Base-by-base conservation (phyloP, 257 asterid genomes). In the Echium plantagineum region DNA sequence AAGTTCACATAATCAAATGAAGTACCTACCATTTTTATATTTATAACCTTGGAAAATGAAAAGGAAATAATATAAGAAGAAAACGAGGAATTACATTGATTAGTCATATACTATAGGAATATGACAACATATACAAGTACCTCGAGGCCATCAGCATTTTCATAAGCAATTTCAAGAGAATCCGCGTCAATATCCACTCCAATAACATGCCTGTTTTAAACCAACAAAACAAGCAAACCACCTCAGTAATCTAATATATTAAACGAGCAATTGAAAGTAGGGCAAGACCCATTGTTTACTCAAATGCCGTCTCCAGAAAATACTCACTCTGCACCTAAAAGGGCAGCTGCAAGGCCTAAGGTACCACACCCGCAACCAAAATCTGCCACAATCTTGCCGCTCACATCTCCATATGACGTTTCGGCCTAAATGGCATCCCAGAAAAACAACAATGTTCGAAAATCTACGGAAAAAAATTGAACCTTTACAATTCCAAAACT, bases 331-430 rank as follows among this genome's bases (percentile, higher is more conserved):
- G 98, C 95, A 60, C 86, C 95, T 79, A 91, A 74, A 66, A 91
- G 94, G 60, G 72, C 90, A 74, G 98, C 95, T 63, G 94, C 97
- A 70, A 91, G 74, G 68, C 98, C 95, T 28, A 88, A 80, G 17
- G 98, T 86, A 71, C 98, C 97, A 60, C 94, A 89, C 16, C 98
- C 98, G 73, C 98, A 88, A 52, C 98, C 98, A 72, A 91, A 88
- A 83, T 91, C 98, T 7, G 94, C 97, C 55, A 91, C 98, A 60
- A 86, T 94, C 69, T 88, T 91, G 75, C 72, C 72, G 19, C 74
- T 72, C 69, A 91, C 89, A 78, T 91, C 97, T 74, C 85, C 98
- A 70, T 69, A 91, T 22, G 95, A 88, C 63, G 28, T 56, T 56
- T 56, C 60, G 20, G 49, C 46, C 48, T 51, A 63, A 16, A 49